Evolutionary conservation across 2,329 filamentous ascomycete species (phyloP).

Genomic region (Xylariales sp.): DNA sequence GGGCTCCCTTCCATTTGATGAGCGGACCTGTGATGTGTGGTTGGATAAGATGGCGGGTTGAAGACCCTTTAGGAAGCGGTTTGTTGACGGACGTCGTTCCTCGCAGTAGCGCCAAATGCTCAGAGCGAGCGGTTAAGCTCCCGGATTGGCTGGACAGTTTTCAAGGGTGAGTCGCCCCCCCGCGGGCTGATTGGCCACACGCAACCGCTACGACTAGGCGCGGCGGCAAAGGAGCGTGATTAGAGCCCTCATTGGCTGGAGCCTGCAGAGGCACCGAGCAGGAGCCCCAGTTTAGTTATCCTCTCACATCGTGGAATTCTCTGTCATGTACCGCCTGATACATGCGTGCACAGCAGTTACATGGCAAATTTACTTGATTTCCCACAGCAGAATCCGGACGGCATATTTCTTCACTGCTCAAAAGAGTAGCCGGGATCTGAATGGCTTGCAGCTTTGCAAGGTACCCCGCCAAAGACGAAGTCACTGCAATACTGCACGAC

Average conservation of each 20-base stretch:
- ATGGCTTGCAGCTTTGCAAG: constrained; percentile 1
- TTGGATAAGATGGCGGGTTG: constrained; percentile 21
- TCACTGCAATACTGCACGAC: not conserved
- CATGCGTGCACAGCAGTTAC: no score
- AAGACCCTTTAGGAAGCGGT: constrained; percentile 11
- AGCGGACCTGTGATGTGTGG: constrained; percentile 18
- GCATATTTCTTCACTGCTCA: constrained; percentile 1
- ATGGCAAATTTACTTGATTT: not conserved
- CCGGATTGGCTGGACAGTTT: constrained; percentile 28
- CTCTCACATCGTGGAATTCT: no score
- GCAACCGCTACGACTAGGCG: constrained; percentile 21
- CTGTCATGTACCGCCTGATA: no score
- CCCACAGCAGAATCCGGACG: not conserved
- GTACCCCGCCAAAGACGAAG: constrained; percentile 5
- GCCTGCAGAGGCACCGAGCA: not conserved
- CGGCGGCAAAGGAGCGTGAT: constrained; percentile 23
- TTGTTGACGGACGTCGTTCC: constrained; percentile 25
- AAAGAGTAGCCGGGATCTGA: not conserved
- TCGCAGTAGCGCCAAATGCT: constrained; percentile 28
- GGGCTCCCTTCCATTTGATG: constrained; percentile 11
- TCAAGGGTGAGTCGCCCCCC: constrained; percentile 18
- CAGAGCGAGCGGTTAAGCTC: constrained; percentile 22
- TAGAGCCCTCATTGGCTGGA: constrained; percentile 7
- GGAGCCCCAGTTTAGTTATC: no score
- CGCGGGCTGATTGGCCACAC: constrained; percentile 22